phyloP scores from a whole-genome alignment of 306 rosid species.

The Medicago ruthenica region DNA sequence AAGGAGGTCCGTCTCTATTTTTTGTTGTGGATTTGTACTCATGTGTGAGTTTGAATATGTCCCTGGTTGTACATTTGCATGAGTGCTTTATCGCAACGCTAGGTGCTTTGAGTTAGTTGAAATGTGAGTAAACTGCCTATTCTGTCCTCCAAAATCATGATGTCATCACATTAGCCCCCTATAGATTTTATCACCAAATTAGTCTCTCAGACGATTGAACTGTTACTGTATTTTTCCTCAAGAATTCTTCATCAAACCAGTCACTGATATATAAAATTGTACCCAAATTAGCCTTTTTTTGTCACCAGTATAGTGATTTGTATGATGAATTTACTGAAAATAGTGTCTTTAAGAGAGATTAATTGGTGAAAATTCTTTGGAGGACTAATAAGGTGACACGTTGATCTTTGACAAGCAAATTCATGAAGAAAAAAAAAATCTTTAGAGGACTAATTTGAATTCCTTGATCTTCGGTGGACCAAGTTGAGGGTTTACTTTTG shows the following conservation, averaged over 20 bases:
- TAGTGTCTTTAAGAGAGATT: not conserved
- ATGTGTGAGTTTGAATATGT: not conserved
- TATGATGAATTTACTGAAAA: not conserved
- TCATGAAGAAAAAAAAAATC: not conserved
- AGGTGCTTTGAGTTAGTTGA: conserved; percentile 23
- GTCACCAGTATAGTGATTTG: not conserved
- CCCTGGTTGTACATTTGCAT: conserved; percentile 1
- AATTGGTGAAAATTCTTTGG: not conserved
- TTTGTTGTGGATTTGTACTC: conserved; percentile 2
- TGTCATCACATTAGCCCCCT: not conserved
- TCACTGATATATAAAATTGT: not conserved
- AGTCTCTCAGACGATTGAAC: not conserved
- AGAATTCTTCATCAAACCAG: not conserved
- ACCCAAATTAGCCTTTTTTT: not conserved
- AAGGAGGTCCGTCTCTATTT: conserved; percentile 66
- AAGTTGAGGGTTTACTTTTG: conserved; percentile 12
- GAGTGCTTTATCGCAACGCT: not conserved
- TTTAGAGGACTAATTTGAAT: not conserved
- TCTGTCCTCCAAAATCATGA: conserved; percentile 2
- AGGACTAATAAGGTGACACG: conserved; percentile 1
- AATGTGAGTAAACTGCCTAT: not conserved
- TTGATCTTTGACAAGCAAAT: not conserved
- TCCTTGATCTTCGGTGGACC: not conserved
- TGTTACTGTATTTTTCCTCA: not conserved
- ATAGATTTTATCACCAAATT: conserved; percentile 1